phyloP scores from a whole-genome alignment of 768 basidiomycete species.

The Tylopilus rubrobrunneus region DNA sequence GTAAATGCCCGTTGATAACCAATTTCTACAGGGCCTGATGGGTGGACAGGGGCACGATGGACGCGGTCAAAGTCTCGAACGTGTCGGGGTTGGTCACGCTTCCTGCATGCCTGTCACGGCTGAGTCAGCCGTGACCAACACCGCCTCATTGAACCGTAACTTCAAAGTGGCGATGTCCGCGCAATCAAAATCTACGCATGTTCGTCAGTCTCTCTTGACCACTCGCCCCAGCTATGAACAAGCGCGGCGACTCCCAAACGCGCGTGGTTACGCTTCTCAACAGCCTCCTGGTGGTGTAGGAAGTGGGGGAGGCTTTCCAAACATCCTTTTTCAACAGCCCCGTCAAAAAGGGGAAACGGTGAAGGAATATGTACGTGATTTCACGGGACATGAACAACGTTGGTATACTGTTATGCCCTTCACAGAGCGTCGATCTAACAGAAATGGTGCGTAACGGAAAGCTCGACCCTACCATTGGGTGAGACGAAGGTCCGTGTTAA shows the following conservation, averaged over 20 bases:
- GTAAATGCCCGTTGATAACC: no score
- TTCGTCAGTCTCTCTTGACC: no score
- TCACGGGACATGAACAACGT: constrained; percentile 7
- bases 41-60: no score
- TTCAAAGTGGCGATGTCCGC: no score
- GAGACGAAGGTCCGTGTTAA: constrained; percentile 62
- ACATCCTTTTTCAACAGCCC: constrained; percentile 53
- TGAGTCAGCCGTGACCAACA: no score
- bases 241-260: background rate
- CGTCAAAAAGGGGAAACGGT: constrained; percentile 80
- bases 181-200: no score
- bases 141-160: no score
- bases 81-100: no score
- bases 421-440: constrained; percentile 77
- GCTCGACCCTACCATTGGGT: constrained; percentile 85
- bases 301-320: constrained; percentile 46
- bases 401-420: background rate
- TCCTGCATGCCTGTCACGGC: no score
- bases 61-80: no score
- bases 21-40: no score
- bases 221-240: background rate
- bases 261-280: constrained; percentile 45
- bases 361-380: constrained; percentile 69
- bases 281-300: constrained; percentile 38
- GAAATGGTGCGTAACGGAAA: constrained; percentile 81